Conservation (phyloP, 192 early-diverging fungal genomes). For the Neocallimastix lanati region DNA sequence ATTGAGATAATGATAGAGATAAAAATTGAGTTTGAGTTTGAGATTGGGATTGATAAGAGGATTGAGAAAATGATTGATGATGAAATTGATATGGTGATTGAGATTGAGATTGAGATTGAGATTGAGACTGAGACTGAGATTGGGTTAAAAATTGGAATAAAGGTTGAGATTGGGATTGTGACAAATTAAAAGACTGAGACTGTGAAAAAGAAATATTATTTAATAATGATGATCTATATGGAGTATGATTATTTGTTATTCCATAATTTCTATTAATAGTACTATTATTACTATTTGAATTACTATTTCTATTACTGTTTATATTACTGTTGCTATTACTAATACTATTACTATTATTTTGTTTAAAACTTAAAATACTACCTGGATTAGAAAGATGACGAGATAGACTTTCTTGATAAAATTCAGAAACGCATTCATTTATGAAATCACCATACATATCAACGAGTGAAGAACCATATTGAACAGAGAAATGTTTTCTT, state of each 20-base stretch:
- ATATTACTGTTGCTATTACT: not conserved
- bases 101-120: not conserved
- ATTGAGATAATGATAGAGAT: no score
- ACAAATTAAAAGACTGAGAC: not conserved
- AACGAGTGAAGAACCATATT: not conserved
- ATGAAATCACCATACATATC: not conserved
- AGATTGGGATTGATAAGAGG: no score
- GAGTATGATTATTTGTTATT: no score
- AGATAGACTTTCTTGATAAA: not conserved
- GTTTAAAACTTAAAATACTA: not conserved
- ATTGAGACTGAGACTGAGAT: not conserved
- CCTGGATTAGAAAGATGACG: not conserved
- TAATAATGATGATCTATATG: no score
- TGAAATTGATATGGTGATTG: no score
- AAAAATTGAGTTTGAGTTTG: no score
- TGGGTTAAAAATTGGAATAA: not conserved
- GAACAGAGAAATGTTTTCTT: not conserved
- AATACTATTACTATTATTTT: not conserved
- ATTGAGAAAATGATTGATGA: no score
- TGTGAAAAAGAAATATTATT: not conserved
- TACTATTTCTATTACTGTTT: no score
- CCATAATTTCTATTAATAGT: no score
- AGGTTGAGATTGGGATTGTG: no score
- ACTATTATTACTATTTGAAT: no score
- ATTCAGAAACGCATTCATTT: not conserved